phyloP scores from a whole-genome alignment of 768 basidiomycete species.

The Podaxis rugospora region DNA sequence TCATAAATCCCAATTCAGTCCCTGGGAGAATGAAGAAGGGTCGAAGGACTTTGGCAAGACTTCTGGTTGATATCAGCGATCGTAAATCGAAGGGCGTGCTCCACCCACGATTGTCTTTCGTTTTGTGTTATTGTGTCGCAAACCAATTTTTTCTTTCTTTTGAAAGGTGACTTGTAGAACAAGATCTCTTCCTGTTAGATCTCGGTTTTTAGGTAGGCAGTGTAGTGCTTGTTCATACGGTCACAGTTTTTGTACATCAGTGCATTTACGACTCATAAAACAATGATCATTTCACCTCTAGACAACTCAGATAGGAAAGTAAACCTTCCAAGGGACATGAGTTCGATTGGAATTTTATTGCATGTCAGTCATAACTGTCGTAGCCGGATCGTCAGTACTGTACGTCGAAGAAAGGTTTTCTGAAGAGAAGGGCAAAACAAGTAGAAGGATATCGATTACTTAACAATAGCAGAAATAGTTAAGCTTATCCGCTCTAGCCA shows the following conservation, averaged over 20 bases:
- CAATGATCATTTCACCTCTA: background rate
- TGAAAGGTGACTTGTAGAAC: constrained; percentile 9
- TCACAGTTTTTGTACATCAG: constrained; percentile 3
- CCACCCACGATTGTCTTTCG: background rate
- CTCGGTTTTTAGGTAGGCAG: background rate
- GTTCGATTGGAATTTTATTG: background rate
- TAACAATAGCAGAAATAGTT: constrained; percentile 11
- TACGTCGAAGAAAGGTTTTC: constrained; percentile 1
- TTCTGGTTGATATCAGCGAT: constrained; percentile 11
- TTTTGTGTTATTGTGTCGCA: background rate
- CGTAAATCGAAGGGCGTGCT: background rate
- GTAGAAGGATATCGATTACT: constrained; percentile 1
- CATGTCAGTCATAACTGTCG: constrained; percentile 8
- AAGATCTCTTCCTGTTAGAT: background rate
- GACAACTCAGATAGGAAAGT: background rate
- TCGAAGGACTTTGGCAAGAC: constrained; percentile 5
- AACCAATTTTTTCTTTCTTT: background rate
- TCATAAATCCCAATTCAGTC: constrained; percentile 72
- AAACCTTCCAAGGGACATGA: background rate
- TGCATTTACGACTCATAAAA: background rate
- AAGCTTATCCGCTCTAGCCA: constrained; percentile 12
- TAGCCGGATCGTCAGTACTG: constrained; percentile 10
- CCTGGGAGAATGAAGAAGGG: constrained; percentile 74
- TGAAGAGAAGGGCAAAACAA: background rate
- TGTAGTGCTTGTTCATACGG: constrained; percentile 3